phyloP scores from a whole-genome alignment of 2,329 filamentous ascomycete species.

The Lecanicillium sp. region DNA sequence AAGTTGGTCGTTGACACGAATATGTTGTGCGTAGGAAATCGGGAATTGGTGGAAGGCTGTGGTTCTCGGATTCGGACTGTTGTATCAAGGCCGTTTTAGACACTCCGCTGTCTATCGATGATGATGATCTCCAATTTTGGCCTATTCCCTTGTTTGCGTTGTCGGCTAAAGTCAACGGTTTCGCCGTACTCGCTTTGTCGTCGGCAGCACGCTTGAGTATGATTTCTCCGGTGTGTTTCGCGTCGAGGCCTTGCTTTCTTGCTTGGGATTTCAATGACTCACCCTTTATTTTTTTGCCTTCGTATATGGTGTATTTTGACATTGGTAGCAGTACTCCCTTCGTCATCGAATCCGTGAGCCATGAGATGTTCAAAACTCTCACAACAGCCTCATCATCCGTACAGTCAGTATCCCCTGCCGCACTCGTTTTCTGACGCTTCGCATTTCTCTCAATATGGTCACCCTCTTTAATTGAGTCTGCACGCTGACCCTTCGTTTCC shows the following conservation, averaged over 20 bases:
- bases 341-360: constrained; percentile 50
- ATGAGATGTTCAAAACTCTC: constrained; percentile 52
- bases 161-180: neutral
- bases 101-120: neutral
- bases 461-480: neutral
- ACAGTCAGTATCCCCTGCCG: neutral
- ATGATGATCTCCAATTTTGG: neutral
- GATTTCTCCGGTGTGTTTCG: neutral
- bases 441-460: constrained; percentile 9
- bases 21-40: constrained; percentile 58
- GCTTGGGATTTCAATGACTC: neutral
- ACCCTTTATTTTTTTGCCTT: constrained; percentile 33
- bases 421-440: constrained; percentile 19
- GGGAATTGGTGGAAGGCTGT: constrained; percentile 62
- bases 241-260: too few species aligned
- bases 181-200: constrained; percentile 13
- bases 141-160: neutral
- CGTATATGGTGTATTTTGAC: constrained; percentile 48
- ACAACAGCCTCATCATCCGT: constrained; percentile 22
- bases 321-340: constrained; percentile 40
- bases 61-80: constrained; percentile 73
- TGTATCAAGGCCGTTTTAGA: constrained; percentile 44
- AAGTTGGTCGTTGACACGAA: constrained; percentile 75
- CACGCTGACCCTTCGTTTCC: neutral
- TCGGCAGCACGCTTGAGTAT: constrained; percentile 21